Evolutionary conservation across 208 protist genomes (phyloP), one percentile per base, ranked within the genome.

Genomic region (Acanthamoeba castellanii): DNA sequence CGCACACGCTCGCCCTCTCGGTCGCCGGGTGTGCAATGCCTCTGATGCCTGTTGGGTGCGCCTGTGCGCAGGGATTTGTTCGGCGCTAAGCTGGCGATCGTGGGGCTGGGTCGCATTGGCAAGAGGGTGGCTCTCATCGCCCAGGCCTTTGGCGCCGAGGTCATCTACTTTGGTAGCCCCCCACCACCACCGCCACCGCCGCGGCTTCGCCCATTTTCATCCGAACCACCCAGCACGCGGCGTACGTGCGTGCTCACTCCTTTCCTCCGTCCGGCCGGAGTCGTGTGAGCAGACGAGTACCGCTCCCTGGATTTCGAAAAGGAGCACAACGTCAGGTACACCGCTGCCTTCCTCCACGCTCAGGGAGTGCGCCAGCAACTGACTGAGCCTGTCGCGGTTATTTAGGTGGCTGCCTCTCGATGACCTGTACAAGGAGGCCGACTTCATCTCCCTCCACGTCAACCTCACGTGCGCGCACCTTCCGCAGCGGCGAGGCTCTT

Each of bases 101-200:
- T 96, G 6, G 95, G 95, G 16, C 47, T 94, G 64, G 95, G 95
- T 16, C n/a, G 94, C 34, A 96, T 96, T 37, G 95, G 95, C 30
- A n/a, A 61, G 13, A 32, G 52, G 8, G 89, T 93, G 61, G 64
- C 89, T 14, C 22, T 76, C 16, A 30, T 68, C 30, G 72, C 82
- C 6, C 37, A 55, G 34, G 82, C 47, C 37, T 90, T 90, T 90
- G 82, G 52, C 22, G 52, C 52, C 47, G 45, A 57, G 25, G 52
- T 90, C 55, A 30, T 90, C 47, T 90, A 90, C 45, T 47, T 42
- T 50, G 74, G 74, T 50, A 13, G 5, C 34, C 74, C 20, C 8
- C 64, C n/a, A 25, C 64, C 20, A 25, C 64, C n/a, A 27, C 64
- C 20, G 3, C 64, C n/a, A 27, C 64, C 64, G 3, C 20, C n/a